Conservation (phyloP, 148 eudicot genomes). For the Simmondsia chinensis region DNA sequence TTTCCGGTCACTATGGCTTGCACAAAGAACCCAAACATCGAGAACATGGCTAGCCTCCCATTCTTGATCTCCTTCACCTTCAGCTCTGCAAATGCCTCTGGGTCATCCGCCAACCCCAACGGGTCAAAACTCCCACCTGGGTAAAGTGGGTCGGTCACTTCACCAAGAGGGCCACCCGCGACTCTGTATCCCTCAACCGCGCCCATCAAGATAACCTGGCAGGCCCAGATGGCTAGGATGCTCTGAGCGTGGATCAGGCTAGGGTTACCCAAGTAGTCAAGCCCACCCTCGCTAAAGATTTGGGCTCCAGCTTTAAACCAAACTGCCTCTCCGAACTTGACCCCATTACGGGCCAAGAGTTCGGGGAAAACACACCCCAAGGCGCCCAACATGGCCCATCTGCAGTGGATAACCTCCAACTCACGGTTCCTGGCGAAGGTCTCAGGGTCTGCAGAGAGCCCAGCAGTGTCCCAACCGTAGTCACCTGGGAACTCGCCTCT, state of each 20-base stretch:
- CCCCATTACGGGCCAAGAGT: conserved; percentile 22
- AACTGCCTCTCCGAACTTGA: conserved; percentile 30
- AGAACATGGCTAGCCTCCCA: no score
- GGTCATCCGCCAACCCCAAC: no score
- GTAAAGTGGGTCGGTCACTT: conserved; percentile 30
- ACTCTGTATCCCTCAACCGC: conserved; percentile 29
- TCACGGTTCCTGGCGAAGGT: conserved; percentile 35
- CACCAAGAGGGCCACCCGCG: conserved; percentile 33
- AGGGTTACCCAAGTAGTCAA: conserved; percentile 34
- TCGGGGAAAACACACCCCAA: conserved; percentile 38
- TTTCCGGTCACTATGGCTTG: conserved; percentile 35
- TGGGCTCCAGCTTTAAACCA: conserved; percentile 36
- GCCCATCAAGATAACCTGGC: conserved; percentile 31
- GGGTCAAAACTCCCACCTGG: no score
- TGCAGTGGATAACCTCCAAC: conserved; percentile 31
- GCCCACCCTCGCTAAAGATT: conserved; percentile 32
- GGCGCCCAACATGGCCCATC: conserved; percentile 42
- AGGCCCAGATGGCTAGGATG: conserved; percentile 29
- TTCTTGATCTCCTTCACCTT: conserved; percentile 33
- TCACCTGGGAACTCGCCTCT: conserved; percentile 41
- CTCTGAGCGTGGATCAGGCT: conserved; percentile 30
- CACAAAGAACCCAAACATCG: conserved; percentile 34
- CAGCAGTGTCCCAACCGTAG: conserved; percentile 44
- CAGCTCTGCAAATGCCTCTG: conserved; percentile 27
- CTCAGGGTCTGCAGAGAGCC: conserved; percentile 32